These are phyloP conservation scores for Cystobasidium pallidum DNA, from an alignment of 1,284 basidiomycete genomes.

Conservation along the genomic window DNA sequence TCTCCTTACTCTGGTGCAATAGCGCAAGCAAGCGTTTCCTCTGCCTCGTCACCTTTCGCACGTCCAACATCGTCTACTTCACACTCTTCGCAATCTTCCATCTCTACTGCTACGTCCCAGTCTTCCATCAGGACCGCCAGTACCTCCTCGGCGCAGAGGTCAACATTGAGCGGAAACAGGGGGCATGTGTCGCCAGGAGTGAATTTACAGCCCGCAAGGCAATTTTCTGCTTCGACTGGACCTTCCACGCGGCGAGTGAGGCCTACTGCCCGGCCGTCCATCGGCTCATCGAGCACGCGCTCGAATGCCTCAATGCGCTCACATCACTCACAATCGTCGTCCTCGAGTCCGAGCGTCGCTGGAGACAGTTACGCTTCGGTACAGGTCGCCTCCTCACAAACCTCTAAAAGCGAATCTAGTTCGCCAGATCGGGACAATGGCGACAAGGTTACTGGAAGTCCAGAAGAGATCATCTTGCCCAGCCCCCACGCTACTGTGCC, in stretches of 20 bases:
- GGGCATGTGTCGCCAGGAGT: conserved; percentile 3
- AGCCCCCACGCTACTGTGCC: conserved; percentile 20
- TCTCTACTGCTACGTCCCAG: conserved; percentile 36
- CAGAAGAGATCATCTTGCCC: conserved; percentile 3
- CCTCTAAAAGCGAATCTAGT: conserved; percentile 22
- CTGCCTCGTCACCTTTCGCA: neutral
- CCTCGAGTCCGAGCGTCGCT: conserved; percentile 12
- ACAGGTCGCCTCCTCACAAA: neutral
- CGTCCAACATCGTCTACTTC: conserved; percentile 27
- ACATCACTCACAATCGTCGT: conserved; percentile 17
- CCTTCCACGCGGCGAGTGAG: neutral
- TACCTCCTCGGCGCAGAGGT: conserved; percentile 34
- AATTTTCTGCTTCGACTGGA: neutral
- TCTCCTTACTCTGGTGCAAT: neutral
- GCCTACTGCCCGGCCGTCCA: neutral
- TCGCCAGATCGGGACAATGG: conserved; percentile 7
- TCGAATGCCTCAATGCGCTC: conserved; percentile 10
- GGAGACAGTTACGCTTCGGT: conserved; percentile 1
- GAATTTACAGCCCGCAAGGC: conserved; percentile 25
- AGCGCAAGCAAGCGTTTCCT: neutral
- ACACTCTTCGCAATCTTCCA: conserved; percentile 36
- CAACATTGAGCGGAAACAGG: neutral
- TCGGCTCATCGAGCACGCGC: neutral
- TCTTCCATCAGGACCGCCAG: conserved; percentile 38
- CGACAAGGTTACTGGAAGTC: neutral